Percentiles rank a stretch among this genome's conserved stretches.
These are phyloP conservation scores for Quercus parvula DNA, from an alignment of 306 rosid genomes.

Conservation along the genomic window DNA sequence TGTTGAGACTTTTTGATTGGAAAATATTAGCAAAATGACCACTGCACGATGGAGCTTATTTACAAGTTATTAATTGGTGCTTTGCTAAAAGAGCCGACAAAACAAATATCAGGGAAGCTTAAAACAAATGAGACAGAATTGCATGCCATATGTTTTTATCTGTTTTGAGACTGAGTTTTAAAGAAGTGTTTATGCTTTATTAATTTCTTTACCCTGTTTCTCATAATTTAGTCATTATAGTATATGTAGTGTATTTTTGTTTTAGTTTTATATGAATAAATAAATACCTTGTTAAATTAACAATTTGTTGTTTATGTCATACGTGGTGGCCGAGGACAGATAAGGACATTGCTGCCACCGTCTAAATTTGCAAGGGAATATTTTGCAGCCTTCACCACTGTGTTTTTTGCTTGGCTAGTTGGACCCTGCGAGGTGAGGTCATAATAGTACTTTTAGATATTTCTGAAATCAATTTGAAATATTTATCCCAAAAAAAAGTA, in stretches of 20 bases:
- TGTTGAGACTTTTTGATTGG: no score
- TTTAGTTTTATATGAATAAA: not conserved
- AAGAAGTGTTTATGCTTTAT: not conserved
- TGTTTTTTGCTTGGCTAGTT: conserved; percentile 85
- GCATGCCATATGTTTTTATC: not conserved
- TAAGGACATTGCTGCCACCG: conserved; percentile 56
- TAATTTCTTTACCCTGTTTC: not conserved
- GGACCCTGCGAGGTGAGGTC: conserved; percentile 78
- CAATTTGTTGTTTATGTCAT: conserved; percentile 2
- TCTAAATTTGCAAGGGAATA: conserved; percentile 66
- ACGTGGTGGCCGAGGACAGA: conserved; percentile 41
- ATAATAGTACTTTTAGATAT: not conserved
- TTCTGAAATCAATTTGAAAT: not conserved
- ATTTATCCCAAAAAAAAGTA: no score
- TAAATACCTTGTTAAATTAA: not conserved
- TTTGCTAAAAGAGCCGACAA: not conserved
- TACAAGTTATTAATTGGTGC: not conserved
- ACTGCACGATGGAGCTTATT: not conserved
- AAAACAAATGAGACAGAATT: not conserved
- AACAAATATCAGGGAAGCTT: not conserved
- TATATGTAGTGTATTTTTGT: no score
- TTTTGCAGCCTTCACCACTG: conserved; percentile 70
- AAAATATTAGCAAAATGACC: no score
- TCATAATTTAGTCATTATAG: not conserved
- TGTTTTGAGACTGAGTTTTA: not conserved